Evolutionary conservation across 2,329 filamentous ascomycete genomes (phyloP).

Genomic region (Polychaeton citri): DNA sequence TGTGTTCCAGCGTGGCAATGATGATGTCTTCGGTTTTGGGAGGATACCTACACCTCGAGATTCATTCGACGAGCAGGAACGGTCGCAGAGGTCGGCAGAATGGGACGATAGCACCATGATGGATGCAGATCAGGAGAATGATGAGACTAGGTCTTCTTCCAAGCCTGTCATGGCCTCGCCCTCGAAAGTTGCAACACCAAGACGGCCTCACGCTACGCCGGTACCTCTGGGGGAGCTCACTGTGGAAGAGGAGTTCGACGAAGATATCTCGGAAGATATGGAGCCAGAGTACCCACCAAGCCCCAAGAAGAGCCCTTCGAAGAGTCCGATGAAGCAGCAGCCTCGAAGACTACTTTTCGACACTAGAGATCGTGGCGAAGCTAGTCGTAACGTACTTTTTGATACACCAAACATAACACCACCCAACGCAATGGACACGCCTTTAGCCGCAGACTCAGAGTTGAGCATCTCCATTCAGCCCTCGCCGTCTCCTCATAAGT

Average conservation of each 20-base stretch:
- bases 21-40: conserved; percentile 9
- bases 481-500: conserved; percentile 13
- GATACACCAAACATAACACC: conserved; percentile 14
- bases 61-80: conserved; percentile 2
- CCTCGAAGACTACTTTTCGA: neutral
- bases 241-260: conserved; percentile 10
- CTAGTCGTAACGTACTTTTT: conserved; percentile 11
- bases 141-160: conserved; percentile 25
- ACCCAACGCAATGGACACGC: conserved; percentile 9
- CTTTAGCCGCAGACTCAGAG: conserved; percentile 14
- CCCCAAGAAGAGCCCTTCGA: conserved; percentile 19
- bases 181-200: conserved; percentile 15
- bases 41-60: neutral
- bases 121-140: conserved; percentile 36
- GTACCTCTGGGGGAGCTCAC: conserved; percentile 18
- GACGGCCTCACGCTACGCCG: conserved; percentile 15
- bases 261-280: conserved; percentile 5
- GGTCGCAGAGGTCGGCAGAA: conserved; percentile 8
- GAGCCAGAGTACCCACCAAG: conserved; percentile 24
- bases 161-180: conserved; percentile 21
- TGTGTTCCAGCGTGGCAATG: conserved; percentile 10
- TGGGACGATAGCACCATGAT: conserved; percentile 22
- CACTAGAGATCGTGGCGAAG: conserved; percentile 8
- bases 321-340: conserved; percentile 11
- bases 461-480: conserved; percentile 6